Conservation (phyloP, 164 flowering plant genomes). For the Annona cherimola region DNA sequence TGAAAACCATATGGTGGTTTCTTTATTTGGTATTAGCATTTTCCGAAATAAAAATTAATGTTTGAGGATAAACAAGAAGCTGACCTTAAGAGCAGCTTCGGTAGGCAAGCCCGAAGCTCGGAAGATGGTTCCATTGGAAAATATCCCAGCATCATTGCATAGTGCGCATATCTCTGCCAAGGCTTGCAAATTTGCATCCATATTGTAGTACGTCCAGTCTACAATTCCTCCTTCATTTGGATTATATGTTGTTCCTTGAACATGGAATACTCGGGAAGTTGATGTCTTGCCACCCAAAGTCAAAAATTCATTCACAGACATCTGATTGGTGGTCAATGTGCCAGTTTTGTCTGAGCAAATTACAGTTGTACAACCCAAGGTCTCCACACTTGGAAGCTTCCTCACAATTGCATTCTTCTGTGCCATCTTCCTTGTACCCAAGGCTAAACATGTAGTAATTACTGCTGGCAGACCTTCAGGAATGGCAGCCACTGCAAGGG, state of each 20-base stretch:
- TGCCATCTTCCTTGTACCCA: constrained; percentile 91
- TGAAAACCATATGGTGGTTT: too few relatives aligned
- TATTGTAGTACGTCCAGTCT: constrained; percentile 72
- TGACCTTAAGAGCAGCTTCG: constrained; percentile 83
- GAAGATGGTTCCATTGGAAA: constrained; percentile 54
- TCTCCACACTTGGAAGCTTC: constrained; percentile 90
- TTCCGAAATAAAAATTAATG: too few relatives aligned
- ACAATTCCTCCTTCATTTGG: constrained; percentile 86
- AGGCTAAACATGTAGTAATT: constrained; percentile 84
- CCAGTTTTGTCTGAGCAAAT: constrained; percentile 95
- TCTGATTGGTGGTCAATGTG: constrained; percentile 88
- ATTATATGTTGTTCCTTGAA: constrained; percentile 85
- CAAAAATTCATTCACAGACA: constrained; percentile 76
- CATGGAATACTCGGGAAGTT: constrained; percentile 46
- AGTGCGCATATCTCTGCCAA: constrained; percentile 84
- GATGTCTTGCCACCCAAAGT: constrained; percentile 71
- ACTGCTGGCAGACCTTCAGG: constrained; percentile 98
- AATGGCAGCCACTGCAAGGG: constrained; percentile 92
- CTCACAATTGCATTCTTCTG: constrained; percentile 87
- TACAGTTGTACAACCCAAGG: constrained; percentile 89
- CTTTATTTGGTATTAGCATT: too few relatives aligned
- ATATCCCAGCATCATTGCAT: constrained; percentile 89
- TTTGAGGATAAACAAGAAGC: too few relatives aligned
- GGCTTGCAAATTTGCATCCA: constrained; percentile 79
- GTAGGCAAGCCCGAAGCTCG: constrained; percentile 86